Conservation (phyloP, 1,139 yeast species). For the Pichia inconspicua region DNA sequence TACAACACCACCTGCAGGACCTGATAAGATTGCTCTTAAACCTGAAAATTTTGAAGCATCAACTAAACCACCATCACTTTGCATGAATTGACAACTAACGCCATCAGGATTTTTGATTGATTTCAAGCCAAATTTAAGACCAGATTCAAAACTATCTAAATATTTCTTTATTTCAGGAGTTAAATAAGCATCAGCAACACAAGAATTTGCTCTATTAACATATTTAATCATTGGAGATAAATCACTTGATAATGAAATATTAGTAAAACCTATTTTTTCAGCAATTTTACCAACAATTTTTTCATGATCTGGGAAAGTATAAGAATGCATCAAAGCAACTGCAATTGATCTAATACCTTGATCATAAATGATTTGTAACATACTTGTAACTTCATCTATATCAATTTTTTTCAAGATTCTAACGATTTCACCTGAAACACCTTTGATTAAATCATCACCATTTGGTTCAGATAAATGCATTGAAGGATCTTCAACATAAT, state of each 20-base stretch:
- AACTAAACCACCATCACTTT: constrained; percentile 54
- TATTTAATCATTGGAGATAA: constrained; percentile 69
- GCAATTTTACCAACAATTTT: constrained; percentile 50
- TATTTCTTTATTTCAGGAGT: constrained; percentile 66
- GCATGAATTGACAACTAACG: constrained; percentile 42
- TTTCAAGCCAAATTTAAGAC: constrained; percentile 46
- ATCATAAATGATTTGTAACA: constrained; percentile 37
- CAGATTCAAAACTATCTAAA: constrained; percentile 51
- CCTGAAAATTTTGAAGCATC: constrained; percentile 42
- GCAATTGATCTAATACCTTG: constrained; percentile 61
- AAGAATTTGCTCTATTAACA: constrained; percentile 63
- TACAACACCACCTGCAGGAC: constrained; percentile 61
- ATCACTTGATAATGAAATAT: constrained; percentile 57
- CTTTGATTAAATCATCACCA: constrained; percentile 33
- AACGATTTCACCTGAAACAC: constrained; percentile 59
- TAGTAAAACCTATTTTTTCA: constrained; percentile 40
- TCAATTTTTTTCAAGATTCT: constrained; percentile 46
- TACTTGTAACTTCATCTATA: constrained; percentile 31
- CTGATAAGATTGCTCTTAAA: constrained; percentile 45
- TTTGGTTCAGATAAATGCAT: constrained; percentile 28
- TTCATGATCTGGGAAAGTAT: constrained; percentile 64
- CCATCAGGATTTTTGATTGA: constrained; percentile 20
- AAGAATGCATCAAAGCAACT: constrained; percentile 61
- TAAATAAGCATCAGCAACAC: constrained; percentile 70
- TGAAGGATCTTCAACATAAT: constrained; percentile 53